Percentiles rank a stretch among this genome's conserved stretches.
phyloP scores from a whole-genome alignment of 352 stramenopile species.

The Pelagophyceae sp. region DNA sequence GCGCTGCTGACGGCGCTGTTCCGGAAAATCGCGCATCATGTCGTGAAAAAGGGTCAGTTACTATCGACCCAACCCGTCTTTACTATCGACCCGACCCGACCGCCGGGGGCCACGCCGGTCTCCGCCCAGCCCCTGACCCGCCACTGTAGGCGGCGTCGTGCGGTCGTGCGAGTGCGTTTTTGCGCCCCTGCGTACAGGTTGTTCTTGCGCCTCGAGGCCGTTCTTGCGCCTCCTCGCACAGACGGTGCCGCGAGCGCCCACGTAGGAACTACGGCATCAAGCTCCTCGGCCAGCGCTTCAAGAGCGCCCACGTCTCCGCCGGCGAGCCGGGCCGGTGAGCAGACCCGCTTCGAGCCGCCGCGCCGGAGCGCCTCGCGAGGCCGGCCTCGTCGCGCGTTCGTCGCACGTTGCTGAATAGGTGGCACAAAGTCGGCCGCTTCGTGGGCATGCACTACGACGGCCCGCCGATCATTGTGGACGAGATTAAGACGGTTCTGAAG shows the following conservation, averaged over 20 bases:
- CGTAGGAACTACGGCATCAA: background rate
- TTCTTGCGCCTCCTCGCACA: too few species aligned
- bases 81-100: too few species aligned
- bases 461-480: background rate
- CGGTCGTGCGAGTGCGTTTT: background rate
- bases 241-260: too few species aligned
- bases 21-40: background rate
- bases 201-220: too few species aligned
- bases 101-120: too few species aligned
- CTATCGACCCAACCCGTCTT: background rate
- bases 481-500: background rate
- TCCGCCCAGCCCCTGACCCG: too few species aligned
- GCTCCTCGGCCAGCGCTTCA: background rate
- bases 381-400: background rate
- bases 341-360: background rate
- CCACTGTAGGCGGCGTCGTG: background rate
- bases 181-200: too few species aligned
- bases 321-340: background rate
- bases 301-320: background rate
- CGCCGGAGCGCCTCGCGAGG: background rate
- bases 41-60: background rate
- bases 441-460: background rate
- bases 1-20: background rate
- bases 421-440: background rate
- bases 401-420: background rate